Evolutionary conservation across 2,329 filamentous ascomycete genomes (phyloP).

Genomic region (Blumeriella jaapii): DNA sequence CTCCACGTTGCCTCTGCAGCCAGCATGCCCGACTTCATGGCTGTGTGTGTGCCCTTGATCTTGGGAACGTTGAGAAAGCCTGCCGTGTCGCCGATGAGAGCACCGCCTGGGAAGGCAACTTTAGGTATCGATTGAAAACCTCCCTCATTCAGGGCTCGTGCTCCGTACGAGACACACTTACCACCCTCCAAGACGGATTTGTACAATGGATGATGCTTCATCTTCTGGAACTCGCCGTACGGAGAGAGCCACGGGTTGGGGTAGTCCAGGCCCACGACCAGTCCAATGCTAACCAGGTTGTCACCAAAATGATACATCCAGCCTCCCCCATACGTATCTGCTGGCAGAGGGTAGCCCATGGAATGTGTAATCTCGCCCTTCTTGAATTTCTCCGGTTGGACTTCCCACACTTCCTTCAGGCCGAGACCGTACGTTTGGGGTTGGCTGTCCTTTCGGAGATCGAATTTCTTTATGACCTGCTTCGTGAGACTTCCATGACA

Average conservation of each 20-base stretch:
- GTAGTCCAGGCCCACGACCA: slow-evolving; percentile 92
- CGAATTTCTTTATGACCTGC: slow-evolving; percentile 88
- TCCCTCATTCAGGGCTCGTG: slow-evolving; percentile 82
- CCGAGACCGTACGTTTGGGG: slow-evolving; percentile 93
- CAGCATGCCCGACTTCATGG: slow-evolving; percentile 95
- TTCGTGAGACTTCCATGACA: slow-evolving; percentile 94
- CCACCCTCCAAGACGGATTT: slow-evolving; percentile 79
- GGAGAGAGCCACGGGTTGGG: slow-evolving; percentile 93
- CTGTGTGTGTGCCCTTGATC: slow-evolving; percentile 96
- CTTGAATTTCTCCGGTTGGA: slow-evolving; percentile 83
- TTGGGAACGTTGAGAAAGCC: slow-evolving; percentile 97
- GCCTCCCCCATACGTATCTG: slow-evolving; percentile 89
- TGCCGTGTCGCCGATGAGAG: slow-evolving; percentile 89
- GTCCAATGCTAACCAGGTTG: slow-evolving; percentile 82
- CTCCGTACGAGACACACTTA: slow-evolving; percentile 94
- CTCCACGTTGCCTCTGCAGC: slow-evolving; percentile 83
- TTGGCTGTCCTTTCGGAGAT: slow-evolving; percentile 77
- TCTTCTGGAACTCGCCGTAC: slow-evolving; percentile 93
- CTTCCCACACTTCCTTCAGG: slow-evolving; percentile 95
- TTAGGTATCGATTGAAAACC: slow-evolving; percentile 98
- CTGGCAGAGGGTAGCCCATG: slow-evolving; percentile 82
- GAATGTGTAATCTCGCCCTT: slow-evolving; percentile 79
- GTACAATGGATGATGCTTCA: slow-evolving; percentile 96
- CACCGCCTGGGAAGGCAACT: slow-evolving; percentile 89
- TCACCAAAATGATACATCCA: slow-evolving; percentile 99